These are phyloP conservation scores for Cadophora luteo-olivacea DNA, from an alignment of 2,329 filamentous ascomycete genomes.

Conservation along the genomic window DNA sequence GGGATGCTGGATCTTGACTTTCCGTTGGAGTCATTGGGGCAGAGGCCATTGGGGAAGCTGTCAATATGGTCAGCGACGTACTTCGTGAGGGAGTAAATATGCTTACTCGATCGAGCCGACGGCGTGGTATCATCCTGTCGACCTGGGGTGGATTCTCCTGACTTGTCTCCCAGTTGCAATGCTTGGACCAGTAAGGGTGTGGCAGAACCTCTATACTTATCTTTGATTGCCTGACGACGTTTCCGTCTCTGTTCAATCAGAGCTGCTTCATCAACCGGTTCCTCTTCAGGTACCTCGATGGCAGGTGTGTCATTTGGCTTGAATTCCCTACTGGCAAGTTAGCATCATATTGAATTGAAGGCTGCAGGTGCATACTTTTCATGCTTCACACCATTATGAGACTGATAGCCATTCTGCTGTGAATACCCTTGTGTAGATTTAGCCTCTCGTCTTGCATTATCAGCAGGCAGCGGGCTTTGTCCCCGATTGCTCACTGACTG, in stretches of 20 bases:
- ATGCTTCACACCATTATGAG: constrained; percentile 46
- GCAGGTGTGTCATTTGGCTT: constrained; percentile 45
- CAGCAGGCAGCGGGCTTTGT: constrained; percentile 64
- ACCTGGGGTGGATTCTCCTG: constrained; percentile 42
- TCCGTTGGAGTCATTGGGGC: constrained; percentile 46
- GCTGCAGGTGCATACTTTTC: constrained; percentile 46
- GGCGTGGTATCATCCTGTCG: constrained; percentile 37
- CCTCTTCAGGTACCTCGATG: constrained; percentile 56
- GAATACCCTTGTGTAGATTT: constrained; percentile 70
- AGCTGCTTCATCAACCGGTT: constrained; percentile 78
- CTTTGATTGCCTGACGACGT: constrained; percentile 82
- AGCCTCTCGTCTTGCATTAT: constrained; percentile 67
- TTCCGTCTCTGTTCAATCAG: constrained; percentile 86
- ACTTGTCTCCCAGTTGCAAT: constrained; percentile 44
- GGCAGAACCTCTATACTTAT: constrained; percentile 76
- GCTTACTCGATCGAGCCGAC: constrained; percentile 47
- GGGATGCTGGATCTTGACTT: constrained; percentile 44
- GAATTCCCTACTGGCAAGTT: constrained; percentile 29
- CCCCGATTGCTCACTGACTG: constrained; percentile 69
- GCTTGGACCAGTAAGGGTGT: constrained; percentile 77
- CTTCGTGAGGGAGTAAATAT: background rate
- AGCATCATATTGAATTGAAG: constrained; percentile 21
- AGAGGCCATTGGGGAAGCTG: constrained; percentile 43
- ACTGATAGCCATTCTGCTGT: constrained; percentile 52
- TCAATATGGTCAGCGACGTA: constrained; percentile 27